Conservation (phyloP, 2,329 filamentous ascomycete genomes). For the Sclerotinia minor region DNA sequence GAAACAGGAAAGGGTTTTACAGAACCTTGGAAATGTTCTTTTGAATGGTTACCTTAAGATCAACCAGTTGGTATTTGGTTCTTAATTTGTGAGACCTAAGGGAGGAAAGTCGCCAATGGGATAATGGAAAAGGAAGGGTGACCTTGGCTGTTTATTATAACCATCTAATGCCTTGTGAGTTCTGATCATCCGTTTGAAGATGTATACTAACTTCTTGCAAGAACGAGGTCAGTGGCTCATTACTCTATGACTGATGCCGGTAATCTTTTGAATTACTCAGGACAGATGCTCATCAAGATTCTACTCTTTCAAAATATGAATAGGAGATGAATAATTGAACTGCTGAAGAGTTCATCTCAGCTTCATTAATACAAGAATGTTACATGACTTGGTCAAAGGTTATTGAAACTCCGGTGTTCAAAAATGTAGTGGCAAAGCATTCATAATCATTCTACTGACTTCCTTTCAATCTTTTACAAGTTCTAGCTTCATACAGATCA, state of each 20-base stretch:
- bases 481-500: neutral
- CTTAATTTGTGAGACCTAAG: conserved; percentile 42
- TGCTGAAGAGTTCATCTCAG: conserved; percentile 48
- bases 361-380: conserved; percentile 47
- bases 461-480: neutral
- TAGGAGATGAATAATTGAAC: conserved; percentile 49
- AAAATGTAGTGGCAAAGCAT: conserved; percentile 20
- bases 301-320: conserved; percentile 45
- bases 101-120: conserved; percentile 39
- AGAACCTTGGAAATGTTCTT: conserved; percentile 48
- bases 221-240: conserved; percentile 53
- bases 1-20: conserved; percentile 44
- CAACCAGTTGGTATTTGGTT: conserved; percentile 39
- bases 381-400: conserved; percentile 48
- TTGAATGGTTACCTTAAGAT: conserved; percentile 42
- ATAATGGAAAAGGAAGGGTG: conserved; percentile 40
- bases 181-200: neutral
- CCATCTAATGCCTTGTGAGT: conserved; percentile 44
- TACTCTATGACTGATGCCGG: conserved; percentile 48
- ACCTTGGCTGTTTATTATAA: conserved; percentile 43
- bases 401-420: conserved; percentile 39
- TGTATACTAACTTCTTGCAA: conserved; percentile 36
- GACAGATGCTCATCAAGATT: conserved; percentile 35
- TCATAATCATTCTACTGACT: neutral
- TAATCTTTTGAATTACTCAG: conserved; percentile 40